phyloP scores from a whole-genome alignment of 2,329 filamentous ascomycete genomes.

The Penicillium glabrum region DNA sequence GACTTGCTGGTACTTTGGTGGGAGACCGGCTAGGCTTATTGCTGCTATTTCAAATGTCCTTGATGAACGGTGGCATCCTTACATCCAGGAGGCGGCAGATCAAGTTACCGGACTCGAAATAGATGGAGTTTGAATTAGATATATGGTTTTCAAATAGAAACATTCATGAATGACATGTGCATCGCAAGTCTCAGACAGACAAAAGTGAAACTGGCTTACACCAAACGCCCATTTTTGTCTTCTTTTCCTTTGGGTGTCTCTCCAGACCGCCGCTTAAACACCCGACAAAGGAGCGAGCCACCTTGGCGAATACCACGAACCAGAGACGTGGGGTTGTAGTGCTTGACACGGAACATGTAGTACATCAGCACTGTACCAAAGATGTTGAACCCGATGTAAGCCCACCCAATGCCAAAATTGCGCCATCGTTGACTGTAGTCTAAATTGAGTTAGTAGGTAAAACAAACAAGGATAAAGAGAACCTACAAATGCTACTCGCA shows the following conservation, averaged over 20 bases:
- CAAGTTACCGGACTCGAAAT: neutral
- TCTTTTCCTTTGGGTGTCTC: constrained; percentile 30
- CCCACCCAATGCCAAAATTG: constrained; percentile 66
- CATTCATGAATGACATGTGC: neutral
- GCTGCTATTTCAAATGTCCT: neutral
- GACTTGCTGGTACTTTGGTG: constrained; percentile 8
- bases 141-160: neutral
- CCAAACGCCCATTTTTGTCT: constrained; percentile 31
- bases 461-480: neutral
- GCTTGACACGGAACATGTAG: constrained; percentile 46
- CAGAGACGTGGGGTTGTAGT: constrained; percentile 40
- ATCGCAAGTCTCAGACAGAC: neutral
- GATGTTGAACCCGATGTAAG: constrained; percentile 61
- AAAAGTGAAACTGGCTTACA: neutral
- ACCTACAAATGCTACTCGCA: constrained; percentile 44
- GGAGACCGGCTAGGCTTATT: constrained; percentile 3
- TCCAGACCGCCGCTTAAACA: constrained; percentile 33
- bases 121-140: neutral
- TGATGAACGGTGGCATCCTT: constrained; percentile 5
- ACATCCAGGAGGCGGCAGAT: constrained; percentile 1
- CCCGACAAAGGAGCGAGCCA: constrained; percentile 27
- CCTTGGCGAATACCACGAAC: constrained; percentile 23
- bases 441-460: constrained; percentile 1
- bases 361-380: constrained; percentile 56
- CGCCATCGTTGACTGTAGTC: constrained; percentile 64